Evolutionary conservation across 2,329 filamentous ascomycete genomes (phyloP), one percentile per base, ranked within the genome.

Genomic region (Colletotrichum trifolii): DNA sequence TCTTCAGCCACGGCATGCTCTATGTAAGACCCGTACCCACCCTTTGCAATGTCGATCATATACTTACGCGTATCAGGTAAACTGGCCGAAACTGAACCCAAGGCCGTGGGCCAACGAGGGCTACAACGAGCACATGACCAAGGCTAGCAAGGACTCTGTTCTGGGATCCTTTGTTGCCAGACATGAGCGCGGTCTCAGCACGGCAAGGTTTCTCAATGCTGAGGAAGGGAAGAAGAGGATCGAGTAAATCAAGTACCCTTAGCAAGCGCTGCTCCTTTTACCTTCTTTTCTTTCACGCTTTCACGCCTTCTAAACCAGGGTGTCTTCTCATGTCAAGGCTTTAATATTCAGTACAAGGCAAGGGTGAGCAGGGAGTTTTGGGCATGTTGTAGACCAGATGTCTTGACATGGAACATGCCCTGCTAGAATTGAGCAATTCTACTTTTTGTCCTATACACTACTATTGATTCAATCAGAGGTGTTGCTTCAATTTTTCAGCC

Each of bases 171-270:
- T 97, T 67, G 85, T 96, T 25, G 83, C 86, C 35, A 82, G 83
- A 52, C 94, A 97, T 74, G 92, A 97, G 78, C 85, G 94, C 13
- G 93, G 94, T 3, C 86, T 93, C 67, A 97, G 93, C 79, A 92
- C 92, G 69, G 90, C 91, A 47, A 85, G 93, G 67, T 90, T 96
- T 71, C 86, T 93, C 38, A 96, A 91, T 71, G 88, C 96, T 59
- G 96, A 99, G 77, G 96, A 99, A 79, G 96, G 96, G 57, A 99
- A 99, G 86, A 99, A 97, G 87, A 92, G 96, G 76, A 96, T 97
- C 74, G 96, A 99, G 76, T 94, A 86, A 71, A 68, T 10, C 7
- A 10, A 8, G 15, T 10, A 15, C 2, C 2, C 34, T 36, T 43
- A 2, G 12, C 13, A 4, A 7, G 39, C 1, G 8, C n/a, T 9